Base-by-base conservation (phyloP, 495 filamentous ascomycete genomes). In the Hypoxylon perforatum region DNA sequence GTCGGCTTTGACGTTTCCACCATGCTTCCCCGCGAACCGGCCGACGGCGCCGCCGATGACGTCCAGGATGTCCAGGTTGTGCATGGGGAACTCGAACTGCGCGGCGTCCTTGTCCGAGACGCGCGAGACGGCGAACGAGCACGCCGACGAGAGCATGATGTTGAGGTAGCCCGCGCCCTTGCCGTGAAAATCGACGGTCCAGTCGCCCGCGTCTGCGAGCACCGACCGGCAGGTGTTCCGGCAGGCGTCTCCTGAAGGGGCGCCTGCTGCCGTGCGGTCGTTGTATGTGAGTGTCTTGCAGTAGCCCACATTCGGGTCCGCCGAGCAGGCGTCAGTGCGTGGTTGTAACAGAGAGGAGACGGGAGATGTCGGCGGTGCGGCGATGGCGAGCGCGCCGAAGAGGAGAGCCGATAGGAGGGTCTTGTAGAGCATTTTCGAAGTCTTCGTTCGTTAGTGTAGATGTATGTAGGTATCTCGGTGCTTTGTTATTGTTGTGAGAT, bases 51-150 rank as follows among this genome's bases (percentile, higher is more conserved):
- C 63, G 11, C 46, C 71, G 7, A 71, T 47, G 1, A 66, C 35
- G 14, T 65, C 68, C 1, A 71, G 36, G 12, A 73, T 71, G 12
- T 73, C 71, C 57, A 71, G 68, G 17, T 73, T 73, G 15, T 42
- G 10, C 10, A 73, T 22, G 5, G 21, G 18, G 38, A 73, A 65
- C 11, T 11, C 25, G 18, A 67, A 70, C 5, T 33, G 1, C 17
- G 39, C 0, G 14, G 33, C 47, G 4, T 69, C 67, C 3, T 14
- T 30, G 39, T 65, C 64, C 0, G 30, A 60, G 15, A 49, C 64
- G 4, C 68, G 52, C 9, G 57, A 45, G 44, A 73, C 36, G 12
- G 57, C 54, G 36, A 73, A 71, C 14, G 21, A 19, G 48, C 67
- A 71, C 4, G 45, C 5, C 1, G 42, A 39, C 12, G 62, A 25